Evolutionary conservation across 2,329 filamentous ascomycete genomes (phyloP), one percentile per base, ranked within the genome.

Genomic region (Emericellopsis atlantica): DNA sequence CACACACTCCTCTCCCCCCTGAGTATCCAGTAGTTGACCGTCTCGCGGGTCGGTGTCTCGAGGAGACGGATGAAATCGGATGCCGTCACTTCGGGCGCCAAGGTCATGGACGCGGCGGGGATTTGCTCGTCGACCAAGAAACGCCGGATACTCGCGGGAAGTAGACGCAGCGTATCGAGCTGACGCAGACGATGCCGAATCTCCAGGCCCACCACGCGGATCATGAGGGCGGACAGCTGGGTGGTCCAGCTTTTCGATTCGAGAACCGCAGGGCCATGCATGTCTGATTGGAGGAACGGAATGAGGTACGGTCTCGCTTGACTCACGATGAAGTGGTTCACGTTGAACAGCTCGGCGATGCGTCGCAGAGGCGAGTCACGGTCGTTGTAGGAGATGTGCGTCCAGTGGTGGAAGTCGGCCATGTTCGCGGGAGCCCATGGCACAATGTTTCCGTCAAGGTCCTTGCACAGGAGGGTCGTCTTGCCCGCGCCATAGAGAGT

Each of bases 321-420:
- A 48, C 84, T 92, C 49, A 96, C 79, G 48, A 96, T 87, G 62
- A 93, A 95, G 65, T 95, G 89, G 55, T 95, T 93, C 40, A 93
- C 85, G 56, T 93, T 93, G 70, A 92, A 92, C 10, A 90, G 74
- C 61, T 90, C 83, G 6, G 82, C 77, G 24, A 92, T 79, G 32
- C 85, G 76, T 41, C 77, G 71, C 1, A 92, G 70, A 2, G 73
- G 74, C 1, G 71, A 72, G 52, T 75, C 79, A 34, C 76, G 76
- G 46, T 84, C 79, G 34, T 71, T 70, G 57, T 82, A 79, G 6
- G 72, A 74, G 16, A 74, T 71, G 44, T 76, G 70, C 5, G 78
- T 79, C 73, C 79, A 84, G 35, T 82, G 75, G n/a, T 70, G 73
- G 54, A 84, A 84, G 40, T 76, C 70, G 14, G 62, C 64, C 0